Evolutionary conservation across 2,329 filamentous ascomycete species (phyloP), one percentile per base, ranked within the genome.

Genomic region (Didymellaceae sp.): DNA sequence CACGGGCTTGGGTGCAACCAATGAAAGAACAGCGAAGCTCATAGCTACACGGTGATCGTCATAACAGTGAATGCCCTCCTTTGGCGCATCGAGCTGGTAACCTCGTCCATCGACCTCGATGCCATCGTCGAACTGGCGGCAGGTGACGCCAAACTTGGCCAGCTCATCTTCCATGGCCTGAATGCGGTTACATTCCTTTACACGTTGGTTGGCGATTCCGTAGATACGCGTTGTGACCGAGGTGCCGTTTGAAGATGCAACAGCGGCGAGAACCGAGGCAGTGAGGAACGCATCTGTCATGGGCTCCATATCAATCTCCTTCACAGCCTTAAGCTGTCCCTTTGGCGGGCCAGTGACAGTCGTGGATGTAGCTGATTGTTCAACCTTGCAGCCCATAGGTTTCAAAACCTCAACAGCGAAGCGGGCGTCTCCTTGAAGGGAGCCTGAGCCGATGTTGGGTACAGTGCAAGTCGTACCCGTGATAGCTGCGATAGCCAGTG

Each of bases 221-320:
- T 87, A 88, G 59, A 99, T 97, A 47, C 85, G 85, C 0, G 94
- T 99, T 2, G 85, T 87, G 35, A 77, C 77, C 28, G 79, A 81
- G 7, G 74, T 71, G 42, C 76, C 77, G 41, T 86, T 86, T 2
- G 90, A 90, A 11, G 83, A 85, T 8, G 93, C 91, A 33, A 96
- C 90, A 26, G 94, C 94, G 20, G 91, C 94, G 37, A 99, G 82
- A 4, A 96, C 91, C 1, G 91, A 95, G 14, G 94, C 94, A 4
- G 92, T 97, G 43, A 99, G 81, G 80, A 99, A 99, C 39, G 94
- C 94, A 74, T 99, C 94, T 0, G 94, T 99, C 94, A 99, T 99
- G 1, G 93, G 89, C 73, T 97, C 94, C 94, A 99, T 99, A 67
- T 99, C 92, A 21, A 99, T 86, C 52, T 93, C 88, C 14, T 86